Conservation (phyloP, 805 yeast genomes). For the Helenozyma baotianmanensis region DNA sequence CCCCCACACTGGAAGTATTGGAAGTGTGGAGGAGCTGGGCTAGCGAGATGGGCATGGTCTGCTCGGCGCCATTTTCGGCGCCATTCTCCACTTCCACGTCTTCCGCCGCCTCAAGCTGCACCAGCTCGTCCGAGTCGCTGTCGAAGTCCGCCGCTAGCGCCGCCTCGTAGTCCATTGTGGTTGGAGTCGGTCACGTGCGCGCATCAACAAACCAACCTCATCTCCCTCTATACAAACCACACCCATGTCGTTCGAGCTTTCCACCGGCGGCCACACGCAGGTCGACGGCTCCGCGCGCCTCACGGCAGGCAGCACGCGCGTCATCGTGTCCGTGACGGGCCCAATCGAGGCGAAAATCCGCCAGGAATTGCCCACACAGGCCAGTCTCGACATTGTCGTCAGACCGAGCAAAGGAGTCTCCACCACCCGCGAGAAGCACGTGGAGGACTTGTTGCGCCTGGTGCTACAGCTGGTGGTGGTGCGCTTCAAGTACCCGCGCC, state of each 20-base stretch:
- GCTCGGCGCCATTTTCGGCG: too few species aligned
- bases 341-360: conserved; percentile 82
- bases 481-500: conserved; percentile 70
- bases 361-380: conserved; percentile 77
- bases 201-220: background rate
- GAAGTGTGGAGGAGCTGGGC: conserved; percentile 14
- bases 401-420: conserved; percentile 77
- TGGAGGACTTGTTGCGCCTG: conserved; percentile 67
- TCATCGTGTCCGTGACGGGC: conserved; percentile 78
- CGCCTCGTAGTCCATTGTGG: conserved; percentile 31
- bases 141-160: conserved; percentile 41
- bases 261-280: conserved; percentile 37
- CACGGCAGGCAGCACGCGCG: conserved; percentile 46
- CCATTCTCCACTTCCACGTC: conserved; percentile 1
- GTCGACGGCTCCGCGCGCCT: conserved; percentile 81
- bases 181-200: conserved; percentile 1
- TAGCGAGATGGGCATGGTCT: conserved; percentile 6
- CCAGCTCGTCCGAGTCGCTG: conserved; percentile 17
- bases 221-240: background rate
- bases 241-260: conserved; percentile 14
- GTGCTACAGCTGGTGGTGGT: conserved; percentile 59
- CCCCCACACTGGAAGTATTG: conserved; percentile 9
- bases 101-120: conserved; percentile 2
- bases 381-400: conserved; percentile 73
- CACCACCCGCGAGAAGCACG: conserved; percentile 65